Evolutionary conservation across 148 eudicot genomes (phyloP).

Genomic region (Rhododendron mucronatum): DNA sequence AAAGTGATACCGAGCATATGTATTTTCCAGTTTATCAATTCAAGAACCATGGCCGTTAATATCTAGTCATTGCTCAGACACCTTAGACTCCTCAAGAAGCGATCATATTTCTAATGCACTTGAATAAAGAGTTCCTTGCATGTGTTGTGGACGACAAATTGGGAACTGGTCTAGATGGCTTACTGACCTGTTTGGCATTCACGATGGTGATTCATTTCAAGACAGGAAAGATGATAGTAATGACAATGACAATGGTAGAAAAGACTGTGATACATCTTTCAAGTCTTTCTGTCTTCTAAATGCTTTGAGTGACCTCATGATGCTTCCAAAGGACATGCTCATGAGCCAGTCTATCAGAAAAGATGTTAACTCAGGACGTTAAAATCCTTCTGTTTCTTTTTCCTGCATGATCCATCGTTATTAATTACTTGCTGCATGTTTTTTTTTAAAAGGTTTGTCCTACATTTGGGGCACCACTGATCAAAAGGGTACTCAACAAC

Average conservation of each 20-base stretch:
- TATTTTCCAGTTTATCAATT: background rate
- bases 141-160: constrained; percentile 42
- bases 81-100: background rate
- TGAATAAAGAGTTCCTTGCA: background rate
- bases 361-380: constrained; percentile 48
- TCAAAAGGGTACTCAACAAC: constrained; percentile 57
- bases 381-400: background rate
- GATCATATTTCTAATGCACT: background rate
- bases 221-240: constrained; percentile 15
- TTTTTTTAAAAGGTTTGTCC: constrained; percentile 66
- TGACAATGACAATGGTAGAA: constrained; percentile 12
- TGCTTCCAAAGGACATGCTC: constrained; percentile 99
- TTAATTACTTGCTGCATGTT: background rate
- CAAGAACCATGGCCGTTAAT: background rate
- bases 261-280: constrained; percentile 34
- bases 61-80: background rate
- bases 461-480: constrained; percentile 57
- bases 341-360: constrained; percentile 56
- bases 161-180: constrained; percentile 98
- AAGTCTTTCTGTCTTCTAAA: constrained; percentile 73
- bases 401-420: background rate
- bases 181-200: constrained; percentile 73
- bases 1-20: background rate
- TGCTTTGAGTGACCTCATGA: constrained; percentile 92
- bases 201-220: constrained; percentile 49